These are phyloP conservation scores for Diutina mesorugosa DNA, from an alignment of 1,139 yeast genomes.

Conservation along the genomic window DNA sequence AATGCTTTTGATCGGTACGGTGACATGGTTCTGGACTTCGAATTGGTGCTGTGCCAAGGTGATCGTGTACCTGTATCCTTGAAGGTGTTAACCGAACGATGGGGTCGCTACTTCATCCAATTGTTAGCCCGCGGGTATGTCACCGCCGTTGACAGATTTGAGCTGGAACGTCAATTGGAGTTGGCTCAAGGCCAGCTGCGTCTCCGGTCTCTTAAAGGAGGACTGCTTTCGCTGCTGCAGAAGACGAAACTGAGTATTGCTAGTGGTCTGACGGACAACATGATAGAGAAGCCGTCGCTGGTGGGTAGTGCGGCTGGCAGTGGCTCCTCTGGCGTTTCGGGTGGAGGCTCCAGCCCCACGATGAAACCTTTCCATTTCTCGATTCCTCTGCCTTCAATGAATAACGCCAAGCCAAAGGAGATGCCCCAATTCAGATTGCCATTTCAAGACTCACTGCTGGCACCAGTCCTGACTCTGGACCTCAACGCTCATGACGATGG, in stretches of 20 bases:
- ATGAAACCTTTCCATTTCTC: slow-evolving; percentile 10
- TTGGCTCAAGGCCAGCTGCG: not conserved
- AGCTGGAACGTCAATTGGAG: slow-evolving; percentile 8
- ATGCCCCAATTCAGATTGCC: slow-evolving; percentile 49
- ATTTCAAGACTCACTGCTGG: slow-evolving; percentile 30
- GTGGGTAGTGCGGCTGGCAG: not conserved
- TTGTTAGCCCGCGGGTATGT: slow-evolving; percentile 53
- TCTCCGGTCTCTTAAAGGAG: not conserved
- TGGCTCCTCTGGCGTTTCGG: not conserved
- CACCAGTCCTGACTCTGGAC: slow-evolving; percentile 2
- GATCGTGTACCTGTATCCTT: slow-evolving; percentile 51
- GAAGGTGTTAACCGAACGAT: slow-evolving; percentile 48
- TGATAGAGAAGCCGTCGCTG: not conserved
- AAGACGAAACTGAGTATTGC: not conserved
- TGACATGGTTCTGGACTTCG: slow-evolving; percentile 54
- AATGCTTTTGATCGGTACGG: slow-evolving; percentile 62
- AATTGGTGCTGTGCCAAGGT: slow-evolving; percentile 54
- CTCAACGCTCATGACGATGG: not conserved
- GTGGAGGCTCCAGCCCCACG: not conserved
- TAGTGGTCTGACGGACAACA: not conserved
- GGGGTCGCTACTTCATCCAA: slow-evolving; percentile 62
- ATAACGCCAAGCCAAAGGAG: slow-evolving; percentile 9
- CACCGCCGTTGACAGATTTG: slow-evolving; percentile 37
- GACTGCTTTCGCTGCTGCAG: not conserved
- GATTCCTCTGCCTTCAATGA: slow-evolving; percentile 10